Conservation (phyloP, 2,329 filamentous ascomycete genomes). For the Talaromyces sp. region DNA sequence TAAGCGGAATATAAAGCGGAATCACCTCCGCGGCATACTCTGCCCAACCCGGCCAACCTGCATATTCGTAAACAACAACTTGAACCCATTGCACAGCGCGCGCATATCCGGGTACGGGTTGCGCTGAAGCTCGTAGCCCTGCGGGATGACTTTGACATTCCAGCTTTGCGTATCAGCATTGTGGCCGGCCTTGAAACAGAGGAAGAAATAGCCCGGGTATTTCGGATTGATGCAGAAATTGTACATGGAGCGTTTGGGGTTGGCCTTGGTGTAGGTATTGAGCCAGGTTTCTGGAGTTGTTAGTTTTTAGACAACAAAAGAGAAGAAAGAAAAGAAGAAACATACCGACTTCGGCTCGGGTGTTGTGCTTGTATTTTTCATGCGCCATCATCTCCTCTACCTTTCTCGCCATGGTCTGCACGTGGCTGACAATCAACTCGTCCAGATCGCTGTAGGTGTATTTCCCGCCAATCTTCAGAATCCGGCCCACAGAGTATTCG, state of each 20-base stretch:
- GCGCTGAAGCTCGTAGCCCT: constrained; percentile 86
- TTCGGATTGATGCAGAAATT: constrained; percentile 92
- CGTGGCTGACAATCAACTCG: constrained; percentile 93
- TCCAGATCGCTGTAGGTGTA: constrained; percentile 94
- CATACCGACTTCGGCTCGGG: constrained; percentile 73
- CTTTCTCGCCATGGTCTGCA: constrained; percentile 96
- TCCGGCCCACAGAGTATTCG: constrained; percentile 86
- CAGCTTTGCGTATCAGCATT: constrained; percentile 68
- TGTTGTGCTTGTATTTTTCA: constrained; percentile 86
- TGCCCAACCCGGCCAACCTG: constrained; percentile 22
- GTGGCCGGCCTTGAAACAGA: constrained; percentile 91
- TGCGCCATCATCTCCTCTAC: constrained; percentile 93
- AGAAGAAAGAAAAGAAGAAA: constrained; percentile 1
- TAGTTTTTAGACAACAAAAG: not conserved
- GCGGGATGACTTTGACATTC: constrained; percentile 85
- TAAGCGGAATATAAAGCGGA: not conserved
- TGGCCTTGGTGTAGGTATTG: constrained; percentile 90
- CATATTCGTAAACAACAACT: constrained; percentile 71
- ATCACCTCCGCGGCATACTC: constrained; percentile 7
- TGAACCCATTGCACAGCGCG: constrained; percentile 95
- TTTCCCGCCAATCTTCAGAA: constrained; percentile 78
- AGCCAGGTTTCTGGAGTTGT: constrained; percentile 75
- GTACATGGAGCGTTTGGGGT: constrained; percentile 88
- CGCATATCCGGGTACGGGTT: constrained; percentile 91
- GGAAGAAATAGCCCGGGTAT: constrained; percentile 87